Conservation (phyloP, 768 basidiomycete species). For the Imleria badia region DNA sequence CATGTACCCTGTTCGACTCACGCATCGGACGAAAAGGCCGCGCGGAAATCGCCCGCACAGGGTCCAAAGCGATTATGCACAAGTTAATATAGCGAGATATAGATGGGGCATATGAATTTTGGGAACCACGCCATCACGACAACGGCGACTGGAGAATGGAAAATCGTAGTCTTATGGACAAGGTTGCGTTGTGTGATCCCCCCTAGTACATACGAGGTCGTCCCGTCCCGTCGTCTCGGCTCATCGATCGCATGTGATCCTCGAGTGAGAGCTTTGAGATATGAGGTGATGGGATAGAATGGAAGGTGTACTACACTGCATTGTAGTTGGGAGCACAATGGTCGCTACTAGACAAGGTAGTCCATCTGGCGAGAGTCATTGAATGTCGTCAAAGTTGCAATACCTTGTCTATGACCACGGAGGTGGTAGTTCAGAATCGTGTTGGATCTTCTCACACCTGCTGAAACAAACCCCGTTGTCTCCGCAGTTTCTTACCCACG, state of each 20-base stretch:
- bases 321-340: slow-evolving; percentile 9
- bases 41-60: slow-evolving; percentile 21
- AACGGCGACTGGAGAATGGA: slow-evolving; percentile 9
- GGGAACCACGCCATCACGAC: slow-evolving; percentile 6
- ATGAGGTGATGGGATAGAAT: slow-evolving; percentile 11
- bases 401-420: too few relatives aligned
- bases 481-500: not conserved
- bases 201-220: not conserved
- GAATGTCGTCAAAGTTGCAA: too few relatives aligned
- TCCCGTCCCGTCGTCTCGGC: not conserved
- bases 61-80: slow-evolving; percentile 19
- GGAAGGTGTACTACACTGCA: slow-evolving; percentile 21
- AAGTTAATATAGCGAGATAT: slow-evolving; percentile 16
- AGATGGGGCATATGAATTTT: slow-evolving; percentile 2
- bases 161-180: slow-evolving; percentile 11
- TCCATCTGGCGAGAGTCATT: not conserved
- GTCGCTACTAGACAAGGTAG: not conserved
- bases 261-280: slow-evolving; percentile 16
- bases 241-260: slow-evolving; percentile 19
- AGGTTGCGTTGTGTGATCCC: slow-evolving; percentile 15
- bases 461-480: not conserved
- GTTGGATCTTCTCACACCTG: not conserved
- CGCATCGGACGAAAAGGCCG: slow-evolving; percentile 8
- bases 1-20: not conserved
- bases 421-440: not conserved